Base-by-base conservation (phyloP, 2,329 filamentous ascomycete species). In the Pseudogymnoascus sp. region DNA sequence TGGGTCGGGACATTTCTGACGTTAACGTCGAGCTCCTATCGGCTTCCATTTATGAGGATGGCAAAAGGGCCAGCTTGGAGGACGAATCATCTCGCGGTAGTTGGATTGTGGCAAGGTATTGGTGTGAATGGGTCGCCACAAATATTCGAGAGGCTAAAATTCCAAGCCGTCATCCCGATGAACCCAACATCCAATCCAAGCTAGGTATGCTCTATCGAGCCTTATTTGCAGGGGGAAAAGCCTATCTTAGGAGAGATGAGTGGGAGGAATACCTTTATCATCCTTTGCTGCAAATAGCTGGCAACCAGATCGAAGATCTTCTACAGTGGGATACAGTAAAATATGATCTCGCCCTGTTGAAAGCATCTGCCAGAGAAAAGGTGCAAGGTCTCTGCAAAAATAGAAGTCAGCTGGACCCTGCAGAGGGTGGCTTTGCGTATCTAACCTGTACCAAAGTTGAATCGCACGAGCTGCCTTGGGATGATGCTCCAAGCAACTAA, bases 91-190 rank as follows among this genome's bases (percentile, higher is more conserved):
- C 42, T 8, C n/a, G 59, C n/a, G 60, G 65, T n/a, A 48, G 63
- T 1, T 69, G 66, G 63, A 36, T 65, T 27, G 35, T 69, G 7
- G 65, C 64, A 4, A 63, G 66, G 27, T 25, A 64, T 4, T 71
- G 69, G 69, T 64, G 64, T 4, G 67, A 71, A 37, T 70, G 69
- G 69, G 67, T 70, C 48, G 15, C 9, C n/a, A 31, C 31, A 2
- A 59, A 42, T 1, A n/a, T 66, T 6, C 2, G 0, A 5, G 6
- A 29, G 25, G 42, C 42, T 2, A 9, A 4, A 29, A 48, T 37
- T 13, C 27, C 25, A 40, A n/a, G 5, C 7, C 33, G 31, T 59
- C 60, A 5, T 58, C 60, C 25, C 18, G 10, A 5, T 10, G 59
- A 60, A 21, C 4, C 40, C 12, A 9, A 48, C 7, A 15, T 29